These are phyloP conservation scores for Hamamelis virginiana DNA, from an alignment of 164 flowering plant genomes.

Conservation along the genomic window DNA sequence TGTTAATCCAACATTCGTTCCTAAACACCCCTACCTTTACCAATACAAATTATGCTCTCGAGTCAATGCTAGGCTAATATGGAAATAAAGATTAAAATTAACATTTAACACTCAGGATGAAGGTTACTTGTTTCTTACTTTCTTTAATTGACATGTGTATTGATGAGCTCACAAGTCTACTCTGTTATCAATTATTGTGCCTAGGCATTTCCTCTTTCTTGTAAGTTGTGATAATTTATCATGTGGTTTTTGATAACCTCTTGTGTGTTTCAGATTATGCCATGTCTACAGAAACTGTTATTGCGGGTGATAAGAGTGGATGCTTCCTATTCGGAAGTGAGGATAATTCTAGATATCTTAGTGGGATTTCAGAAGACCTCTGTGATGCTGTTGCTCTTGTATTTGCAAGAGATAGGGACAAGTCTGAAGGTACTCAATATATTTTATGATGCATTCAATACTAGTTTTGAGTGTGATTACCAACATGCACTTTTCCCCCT, in stretches of 20 bases:
- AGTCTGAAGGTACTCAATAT: slow-evolving; percentile 36
- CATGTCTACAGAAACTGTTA: slow-evolving; percentile 38
- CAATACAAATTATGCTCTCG: too few species aligned
- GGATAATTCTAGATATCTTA: slow-evolving; percentile 12
- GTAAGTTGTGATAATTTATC: background rate
- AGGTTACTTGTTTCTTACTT: too few species aligned
- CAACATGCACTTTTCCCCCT: background rate
- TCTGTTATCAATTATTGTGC: background rate
- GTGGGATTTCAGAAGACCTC: slow-evolving; percentile 2
- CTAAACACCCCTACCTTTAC: too few species aligned
- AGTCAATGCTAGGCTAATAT: too few species aligned
- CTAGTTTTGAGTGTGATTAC: background rate
- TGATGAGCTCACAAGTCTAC: background rate
- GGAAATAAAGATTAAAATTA: too few species aligned
- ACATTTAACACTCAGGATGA: too few species aligned
- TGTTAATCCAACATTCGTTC: too few species aligned
- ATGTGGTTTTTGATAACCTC: background rate
- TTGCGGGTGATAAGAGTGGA: slow-evolving; percentile 56
- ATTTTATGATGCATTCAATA: background rate
- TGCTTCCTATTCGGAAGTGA: slow-evolving; percentile 36
- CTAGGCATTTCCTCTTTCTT: background rate
- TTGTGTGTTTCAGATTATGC: slow-evolving; percentile 39
- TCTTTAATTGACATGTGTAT: too few species aligned
- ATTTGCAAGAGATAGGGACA: slow-evolving; percentile 57
- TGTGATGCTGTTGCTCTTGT: slow-evolving; percentile 56